These are phyloP conservation scores for Flaveria brownii DNA, from an alignment of 129 eudicot species.

Conservation along the genomic window DNA sequence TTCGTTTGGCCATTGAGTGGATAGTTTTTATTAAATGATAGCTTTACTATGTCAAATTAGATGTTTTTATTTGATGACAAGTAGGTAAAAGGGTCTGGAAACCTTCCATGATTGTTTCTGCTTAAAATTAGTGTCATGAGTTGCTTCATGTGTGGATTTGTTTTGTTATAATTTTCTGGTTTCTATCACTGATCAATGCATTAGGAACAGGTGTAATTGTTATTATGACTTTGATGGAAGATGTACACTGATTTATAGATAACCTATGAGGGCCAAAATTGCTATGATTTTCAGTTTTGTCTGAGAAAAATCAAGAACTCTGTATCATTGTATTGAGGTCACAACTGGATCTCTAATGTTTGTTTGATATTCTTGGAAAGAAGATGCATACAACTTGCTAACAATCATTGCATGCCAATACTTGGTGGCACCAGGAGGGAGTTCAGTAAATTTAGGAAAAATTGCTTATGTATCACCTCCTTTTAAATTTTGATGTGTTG, in stretches of 20 bases:
- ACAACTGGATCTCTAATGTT: conserved; percentile 1
- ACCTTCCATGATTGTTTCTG: conserved; percentile 10
- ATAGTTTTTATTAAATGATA: not conserved
- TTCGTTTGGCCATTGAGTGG: conserved; percentile 4
- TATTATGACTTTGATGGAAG: not conserved
- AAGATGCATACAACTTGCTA: conserved; percentile 21
- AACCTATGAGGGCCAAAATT: not conserved
- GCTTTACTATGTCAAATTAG: not conserved
- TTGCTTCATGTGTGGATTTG: conserved; percentile 20
- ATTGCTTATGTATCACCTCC: not conserved
- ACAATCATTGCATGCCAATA: not conserved
- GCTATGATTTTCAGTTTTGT: not conserved
- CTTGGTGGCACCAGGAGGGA: not conserved
- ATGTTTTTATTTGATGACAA: conserved; percentile 9
- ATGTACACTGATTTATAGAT: conserved; percentile 7
- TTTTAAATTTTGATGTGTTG: not conserved
- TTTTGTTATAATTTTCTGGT: not conserved
- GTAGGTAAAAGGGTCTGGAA: conserved; percentile 7
- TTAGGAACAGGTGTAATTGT: conserved; percentile 14
- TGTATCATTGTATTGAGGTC: not conserved
- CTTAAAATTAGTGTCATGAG: conserved; percentile 7
- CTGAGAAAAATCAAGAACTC: not conserved
- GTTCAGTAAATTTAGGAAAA: not conserved
- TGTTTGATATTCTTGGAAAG: conserved; percentile 1
- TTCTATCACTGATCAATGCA: not conserved